phyloP scores from a whole-genome alignment of 345 rosid genomes.

The Populus alba region DNA sequence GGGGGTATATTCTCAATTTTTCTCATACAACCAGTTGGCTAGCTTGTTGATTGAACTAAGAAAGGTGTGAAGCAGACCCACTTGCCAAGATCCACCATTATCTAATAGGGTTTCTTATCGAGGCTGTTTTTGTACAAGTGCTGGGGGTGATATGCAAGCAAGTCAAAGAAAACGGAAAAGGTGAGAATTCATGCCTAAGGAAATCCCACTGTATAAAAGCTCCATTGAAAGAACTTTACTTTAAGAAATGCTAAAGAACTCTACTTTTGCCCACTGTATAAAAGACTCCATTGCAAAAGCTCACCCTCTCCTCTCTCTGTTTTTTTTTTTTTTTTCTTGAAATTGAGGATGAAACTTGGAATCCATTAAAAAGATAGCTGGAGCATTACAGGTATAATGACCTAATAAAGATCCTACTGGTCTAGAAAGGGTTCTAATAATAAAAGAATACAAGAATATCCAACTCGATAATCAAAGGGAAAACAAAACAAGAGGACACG shows the following conservation, averaged over 20 bases:
- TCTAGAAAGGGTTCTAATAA: too few relatives aligned
- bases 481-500: not conserved
- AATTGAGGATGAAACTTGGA: too few relatives aligned
- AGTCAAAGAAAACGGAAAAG: not conserved
- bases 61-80: not conserved
- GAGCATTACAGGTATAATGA: too few relatives aligned
- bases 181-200: not conserved
- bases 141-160: not conserved
- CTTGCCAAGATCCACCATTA: not conserved
- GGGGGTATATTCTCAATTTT: constrained; percentile 10
- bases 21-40: not conserved
- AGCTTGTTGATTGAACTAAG: not conserved
- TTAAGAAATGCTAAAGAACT: constrained; percentile 20
- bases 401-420: too few relatives aligned
- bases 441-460: too few relatives aligned
- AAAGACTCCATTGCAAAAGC: constrained; percentile 2
- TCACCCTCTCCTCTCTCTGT: too few relatives aligned
- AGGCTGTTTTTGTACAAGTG: not conserved
- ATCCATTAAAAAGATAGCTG: too few relatives aligned
- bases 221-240: not conserved
- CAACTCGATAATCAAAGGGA: not conserved
- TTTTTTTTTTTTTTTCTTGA: not conserved
- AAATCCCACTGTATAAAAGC: constrained; percentile 9
- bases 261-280: not conserved
- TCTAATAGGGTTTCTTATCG: not conserved